Evolutionary conservation across 2,329 filamentous ascomycete genomes (phyloP).

Genomic region (Penicillium sp.): DNA sequence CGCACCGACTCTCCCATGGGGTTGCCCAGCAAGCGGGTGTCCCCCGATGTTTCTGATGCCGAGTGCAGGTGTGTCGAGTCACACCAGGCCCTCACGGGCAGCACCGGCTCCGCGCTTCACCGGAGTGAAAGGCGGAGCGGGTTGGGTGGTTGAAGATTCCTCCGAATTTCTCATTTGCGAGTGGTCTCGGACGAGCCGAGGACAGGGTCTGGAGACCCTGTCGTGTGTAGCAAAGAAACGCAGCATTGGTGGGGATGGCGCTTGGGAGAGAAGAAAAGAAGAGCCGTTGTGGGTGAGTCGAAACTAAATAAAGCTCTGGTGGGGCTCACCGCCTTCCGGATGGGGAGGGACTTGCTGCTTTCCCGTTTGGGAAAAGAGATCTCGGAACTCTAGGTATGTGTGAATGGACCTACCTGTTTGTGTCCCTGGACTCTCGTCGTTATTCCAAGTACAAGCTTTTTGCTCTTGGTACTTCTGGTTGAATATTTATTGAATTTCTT

Average conservation of each 20-base stretch:
- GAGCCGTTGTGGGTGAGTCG: too few species aligned
- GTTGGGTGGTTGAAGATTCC: constrained; percentile 72
- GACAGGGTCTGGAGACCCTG: constrained; percentile 45
- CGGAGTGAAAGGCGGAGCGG: constrained; percentile 37
- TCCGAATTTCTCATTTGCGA: constrained; percentile 98
- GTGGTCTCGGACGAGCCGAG: constrained; percentile 23
- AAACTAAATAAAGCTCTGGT: too few species aligned
- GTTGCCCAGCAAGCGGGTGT: constrained; percentile 32
- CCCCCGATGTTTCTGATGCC: constrained; percentile 91
- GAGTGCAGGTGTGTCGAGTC: constrained; percentile 70
- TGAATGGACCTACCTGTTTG: too few species aligned
- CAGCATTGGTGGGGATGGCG: constrained; percentile 85
- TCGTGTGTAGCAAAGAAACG: constrained; percentile 90
- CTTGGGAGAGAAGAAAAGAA: constrained; percentile 55
- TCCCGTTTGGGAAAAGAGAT: too few species aligned
- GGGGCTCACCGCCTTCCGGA: too few species aligned
- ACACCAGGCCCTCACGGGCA: constrained; percentile 86
- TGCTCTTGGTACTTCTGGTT: neutral
- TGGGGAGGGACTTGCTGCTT: too few species aligned
- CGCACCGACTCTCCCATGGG: constrained; percentile 91
- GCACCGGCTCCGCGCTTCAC: constrained; percentile 41
- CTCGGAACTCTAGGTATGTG: too few species aligned
- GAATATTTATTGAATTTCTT: constrained; percentile 15
- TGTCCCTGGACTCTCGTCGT: too few species aligned
- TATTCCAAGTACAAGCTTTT: too few species aligned